phyloP scores from a whole-genome alignment of 2,329 filamentous ascomycete species.

The Phoma sp. region DNA sequence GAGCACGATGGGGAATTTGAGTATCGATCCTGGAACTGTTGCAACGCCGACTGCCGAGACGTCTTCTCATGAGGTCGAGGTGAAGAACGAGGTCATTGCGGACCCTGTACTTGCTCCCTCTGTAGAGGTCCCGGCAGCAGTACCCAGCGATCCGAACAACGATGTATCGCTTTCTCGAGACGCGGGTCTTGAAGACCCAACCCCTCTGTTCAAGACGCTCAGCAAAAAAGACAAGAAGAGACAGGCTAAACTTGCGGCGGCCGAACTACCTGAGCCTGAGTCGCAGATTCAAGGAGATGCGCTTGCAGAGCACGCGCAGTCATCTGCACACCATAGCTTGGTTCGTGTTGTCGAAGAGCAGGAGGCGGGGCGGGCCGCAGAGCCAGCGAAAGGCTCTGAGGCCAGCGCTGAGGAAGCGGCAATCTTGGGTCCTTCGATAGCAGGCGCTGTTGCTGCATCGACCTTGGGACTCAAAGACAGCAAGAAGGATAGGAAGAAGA shows the following conservation, averaged over 20 bases:
- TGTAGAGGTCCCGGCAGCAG: not conserved
- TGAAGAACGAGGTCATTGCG: not conserved
- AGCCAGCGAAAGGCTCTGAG: not conserved
- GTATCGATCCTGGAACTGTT: not conserved
- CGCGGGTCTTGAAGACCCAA: constrained; percentile 12
- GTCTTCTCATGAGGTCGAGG: not conserved
- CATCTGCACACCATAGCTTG: not conserved
- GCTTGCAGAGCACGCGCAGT: not conserved
- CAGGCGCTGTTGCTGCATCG: constrained; percentile 19
- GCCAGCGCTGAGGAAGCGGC: constrained; percentile 15
- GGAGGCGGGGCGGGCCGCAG: not conserved
- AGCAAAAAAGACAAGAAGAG: constrained; percentile 50
- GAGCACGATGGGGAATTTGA: not conserved
- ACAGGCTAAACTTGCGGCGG: constrained; percentile 1
- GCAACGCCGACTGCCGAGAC: not conserved
- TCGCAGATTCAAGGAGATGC: not conserved
- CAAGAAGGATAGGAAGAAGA: constrained; percentile 43
- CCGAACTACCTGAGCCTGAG: not conserved
- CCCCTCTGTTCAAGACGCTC: constrained; percentile 22
- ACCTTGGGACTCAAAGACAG: constrained; percentile 30
- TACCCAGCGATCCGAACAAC: not conserved
- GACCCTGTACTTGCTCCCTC: not conserved
- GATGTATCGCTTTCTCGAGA: not conserved
- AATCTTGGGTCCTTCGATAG: not conserved
- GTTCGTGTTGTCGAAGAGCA: not conserved